Base-by-base conservation (phyloP, 106 monocot genomes). In the Acorus calamus region DNA sequence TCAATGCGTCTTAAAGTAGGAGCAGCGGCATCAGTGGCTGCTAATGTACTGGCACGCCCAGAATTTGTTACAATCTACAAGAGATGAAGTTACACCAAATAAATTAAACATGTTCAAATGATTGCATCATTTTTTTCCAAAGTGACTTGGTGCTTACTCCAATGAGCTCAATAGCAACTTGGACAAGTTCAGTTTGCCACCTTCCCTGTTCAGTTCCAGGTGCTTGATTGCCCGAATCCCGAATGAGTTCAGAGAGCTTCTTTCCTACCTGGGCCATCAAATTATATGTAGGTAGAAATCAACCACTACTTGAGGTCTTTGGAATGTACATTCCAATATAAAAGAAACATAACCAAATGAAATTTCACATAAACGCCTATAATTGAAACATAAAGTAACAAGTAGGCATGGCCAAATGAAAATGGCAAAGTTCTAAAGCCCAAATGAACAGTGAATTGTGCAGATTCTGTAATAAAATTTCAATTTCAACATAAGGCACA, bases 11-110 rank as follows among this genome's bases (percentile, higher is more conserved):
- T 82, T 56, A 98, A 63, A 57, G 98, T 89, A 42, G 98, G 98
- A 75, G 98, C 98, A 57, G 98, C 98, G 75, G 92, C 98, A 77
- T 98, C 98, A 47, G 98, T 88, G 49, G 98, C 91, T 48, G 88
- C 92, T 59, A 98, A 77, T 59, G 98, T 92, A 68, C 89, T 92
- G 51, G 92, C 98, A 7, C 83, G 83, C 46, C 92, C 98, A 71
- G 98, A 83, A 70, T 98, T 98, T 52, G 98, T 98, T 28, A 98
- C 77, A 57, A 98, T 83, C 92, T 92, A 11, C 46, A 58, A 54
- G 58, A 71, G 2, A 65, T 2, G 63, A n/a, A 63, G 2, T 9
- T 52, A 47, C 53, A 45, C 4, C 9, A 14, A 46, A 12, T 14
- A 52, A 42, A 28, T 28, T 28, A 28, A 28, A 28, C 28, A 28